Percentiles rank a stretch among this genome's conserved stretches.
Conservation (phyloP, 2,329 filamentous ascomycete genomes). For the Colletotrichum agaves region DNA sequence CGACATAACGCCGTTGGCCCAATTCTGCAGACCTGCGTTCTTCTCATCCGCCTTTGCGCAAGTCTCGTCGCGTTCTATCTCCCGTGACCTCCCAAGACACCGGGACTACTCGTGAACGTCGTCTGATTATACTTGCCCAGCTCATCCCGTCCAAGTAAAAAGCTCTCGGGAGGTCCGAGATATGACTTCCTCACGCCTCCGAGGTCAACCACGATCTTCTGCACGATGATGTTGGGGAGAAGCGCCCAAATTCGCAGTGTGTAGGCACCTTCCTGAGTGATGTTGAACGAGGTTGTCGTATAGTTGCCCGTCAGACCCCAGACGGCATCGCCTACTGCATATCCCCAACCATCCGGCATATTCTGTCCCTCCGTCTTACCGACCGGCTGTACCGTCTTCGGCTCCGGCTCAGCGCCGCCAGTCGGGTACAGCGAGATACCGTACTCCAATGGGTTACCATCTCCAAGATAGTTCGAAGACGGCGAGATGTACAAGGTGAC, state of each 20-base stretch:
- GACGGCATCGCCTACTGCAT: slow-evolving; percentile 56
- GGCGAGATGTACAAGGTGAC: slow-evolving; percentile 63
- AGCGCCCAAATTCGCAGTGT: slow-evolving; percentile 63
- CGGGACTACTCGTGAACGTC: slow-evolving; percentile 47
- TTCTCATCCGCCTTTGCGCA: neutral
- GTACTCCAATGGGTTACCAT: slow-evolving; percentile 61
- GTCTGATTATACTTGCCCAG: slow-evolving; percentile 50
- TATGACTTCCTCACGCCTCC: slow-evolving; percentile 66
- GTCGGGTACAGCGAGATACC: slow-evolving; percentile 58
- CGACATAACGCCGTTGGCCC: neutral
- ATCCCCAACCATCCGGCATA: slow-evolving; percentile 55
- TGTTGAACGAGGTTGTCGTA: slow-evolving; percentile 56
- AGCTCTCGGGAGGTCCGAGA: slow-evolving; percentile 67
- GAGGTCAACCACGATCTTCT: slow-evolving; percentile 66
- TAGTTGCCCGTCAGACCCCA: slow-evolving; percentile 58
- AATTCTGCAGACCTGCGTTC: neutral
- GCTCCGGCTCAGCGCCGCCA: slow-evolving; percentile 43
- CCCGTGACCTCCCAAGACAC: slow-evolving; percentile 25
- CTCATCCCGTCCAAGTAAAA: slow-evolving; percentile 54
- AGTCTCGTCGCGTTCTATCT: slow-evolving; percentile 14
- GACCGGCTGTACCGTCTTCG: slow-evolving; percentile 53
- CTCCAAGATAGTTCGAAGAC: slow-evolving; percentile 63
- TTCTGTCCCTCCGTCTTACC: slow-evolving; percentile 52
- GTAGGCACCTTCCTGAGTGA: slow-evolving; percentile 56
- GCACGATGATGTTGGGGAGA: slow-evolving; percentile 62